These are phyloP conservation scores for Fusarium avenaceum DNA, from an alignment of 2,329 filamentous ascomycete genomes.

Conservation along the genomic window DNA sequence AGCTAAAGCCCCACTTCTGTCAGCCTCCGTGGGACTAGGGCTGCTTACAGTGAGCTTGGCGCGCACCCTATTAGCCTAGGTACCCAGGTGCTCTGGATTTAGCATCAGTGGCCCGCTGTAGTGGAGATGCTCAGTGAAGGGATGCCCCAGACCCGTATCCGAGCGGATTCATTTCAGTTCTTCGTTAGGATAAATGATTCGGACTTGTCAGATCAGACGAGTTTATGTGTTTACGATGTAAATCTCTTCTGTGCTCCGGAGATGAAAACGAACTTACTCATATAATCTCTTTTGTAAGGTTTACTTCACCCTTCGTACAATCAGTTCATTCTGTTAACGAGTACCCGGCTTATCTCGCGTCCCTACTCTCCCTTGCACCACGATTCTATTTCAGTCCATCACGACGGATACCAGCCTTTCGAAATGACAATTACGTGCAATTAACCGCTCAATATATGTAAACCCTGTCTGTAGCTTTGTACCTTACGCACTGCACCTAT, in stretches of 20 bases:
- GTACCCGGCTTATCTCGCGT: conserved; percentile 17
- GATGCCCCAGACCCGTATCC: too few relatives aligned
- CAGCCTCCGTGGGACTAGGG: conserved; percentile 3
- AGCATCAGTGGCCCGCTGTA: conserved; percentile 24
- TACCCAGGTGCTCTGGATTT: conserved; percentile 25
- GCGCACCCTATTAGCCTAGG: conserved; percentile 12
- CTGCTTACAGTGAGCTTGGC: conserved; percentile 37
- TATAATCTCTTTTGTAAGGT: background rate
- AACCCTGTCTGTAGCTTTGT: conserved; percentile 10
- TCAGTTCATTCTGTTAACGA: background rate
- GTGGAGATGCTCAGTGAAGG: conserved; percentile 7
- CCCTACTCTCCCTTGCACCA: conserved; percentile 13
- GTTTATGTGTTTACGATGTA: background rate
- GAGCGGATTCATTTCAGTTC: background rate
- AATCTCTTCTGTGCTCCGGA: background rate
- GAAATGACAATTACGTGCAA: conserved; percentile 30
- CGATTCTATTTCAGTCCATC: conserved; percentile 34
- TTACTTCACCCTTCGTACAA: background rate
- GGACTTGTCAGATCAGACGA: background rate
- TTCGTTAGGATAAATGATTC: background rate
- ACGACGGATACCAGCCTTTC: conserved; percentile 6
- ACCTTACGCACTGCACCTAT: conserved; percentile 44
- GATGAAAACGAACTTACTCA: background rate
- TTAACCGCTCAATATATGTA: conserved; percentile 24
- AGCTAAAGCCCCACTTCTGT: conserved; percentile 19